Evolutionary conservation across 306 rosid species (phyloP), one percentile per base, ranked within the genome.

Genomic region (Datisca glomerata): DNA sequence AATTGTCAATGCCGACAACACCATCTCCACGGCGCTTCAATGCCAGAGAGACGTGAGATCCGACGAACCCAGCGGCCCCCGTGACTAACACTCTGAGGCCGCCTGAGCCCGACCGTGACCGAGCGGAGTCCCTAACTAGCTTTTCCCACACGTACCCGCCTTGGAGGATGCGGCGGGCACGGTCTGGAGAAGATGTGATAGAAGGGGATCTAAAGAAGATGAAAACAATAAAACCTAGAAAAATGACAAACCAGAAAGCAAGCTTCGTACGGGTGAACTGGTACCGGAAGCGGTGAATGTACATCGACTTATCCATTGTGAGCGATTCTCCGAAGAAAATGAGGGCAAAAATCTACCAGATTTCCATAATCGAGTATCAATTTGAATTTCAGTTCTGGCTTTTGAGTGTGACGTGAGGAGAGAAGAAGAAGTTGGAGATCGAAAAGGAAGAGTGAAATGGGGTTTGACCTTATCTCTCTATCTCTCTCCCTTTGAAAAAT

Each of bases 21-120:
- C 66, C 66, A 16, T 63, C 70, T 0, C 75, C 75, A 1, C 66
- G 66, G 0, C 40, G 44, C 41, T 63, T 57, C 14, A 69, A 40
- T 2, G 63, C 70, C 0, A 63, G n/a, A 24, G 75, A 57, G 27
- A 63, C 66, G 7, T 63, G 75, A 9, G 35, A 18, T 0, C 75
- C 69, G n/a, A 68, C 69, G 14, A 68, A 68, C 2, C 69, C 74
- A 1, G 75, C 66, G 2, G 70, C 70, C 3, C 70, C 75, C 24
- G 70, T 69, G 14, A 69, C 66, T 7, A 69, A 56, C 1, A 69
- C 59, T 5, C 38, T 21, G 0, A 7, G 5, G 1, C 34, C 18
- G 3, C 19, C 42, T 7, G 61, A 23, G 1, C 32, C 18, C 10
- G 39, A 6, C 0, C 6, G 45, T 0, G 59, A 44, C 3, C 15